Percentiles rank a stretch among this genome's conserved stretches.
Evolutionary conservation across 1,139 yeast genomes (phyloP).

Genomic region (Pichia sp.): DNA sequence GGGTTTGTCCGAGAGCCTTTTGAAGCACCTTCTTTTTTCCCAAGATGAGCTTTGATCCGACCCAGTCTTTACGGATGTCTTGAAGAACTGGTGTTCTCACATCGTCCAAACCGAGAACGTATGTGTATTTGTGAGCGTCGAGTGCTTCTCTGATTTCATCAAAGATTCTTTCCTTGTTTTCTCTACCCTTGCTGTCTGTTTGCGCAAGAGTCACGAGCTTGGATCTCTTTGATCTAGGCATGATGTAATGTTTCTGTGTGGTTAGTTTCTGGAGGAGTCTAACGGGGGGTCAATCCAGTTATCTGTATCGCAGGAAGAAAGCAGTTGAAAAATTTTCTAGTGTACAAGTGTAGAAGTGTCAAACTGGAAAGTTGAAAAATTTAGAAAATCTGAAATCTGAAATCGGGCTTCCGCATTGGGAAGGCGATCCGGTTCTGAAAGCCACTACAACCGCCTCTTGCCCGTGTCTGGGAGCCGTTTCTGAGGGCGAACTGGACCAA

Average conservation of each 20-base stretch:
- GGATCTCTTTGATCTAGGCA: conserved; percentile 96
- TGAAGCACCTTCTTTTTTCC: conserved; percentile 93
- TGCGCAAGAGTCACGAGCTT: conserved; percentile 92
- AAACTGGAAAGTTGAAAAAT: not conserved
- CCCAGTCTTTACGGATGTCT: conserved; percentile 89
- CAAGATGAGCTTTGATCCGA: conserved; percentile 76
- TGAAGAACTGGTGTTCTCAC: conserved; percentile 95
- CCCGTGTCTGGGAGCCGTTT: too few species aligned
- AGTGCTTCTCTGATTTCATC: conserved; percentile 82
- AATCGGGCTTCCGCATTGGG: too few species aligned
- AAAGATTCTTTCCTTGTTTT: conserved; percentile 83
- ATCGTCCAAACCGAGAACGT: conserved; percentile 84
- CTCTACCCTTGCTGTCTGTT: conserved; percentile 92
- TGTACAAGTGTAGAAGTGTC: not conserved
- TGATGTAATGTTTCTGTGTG: not conserved
- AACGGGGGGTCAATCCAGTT: too few species aligned
- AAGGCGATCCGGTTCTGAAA: too few species aligned
- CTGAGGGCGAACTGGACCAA: too few species aligned
- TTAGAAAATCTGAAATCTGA: too few species aligned
- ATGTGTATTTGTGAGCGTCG: conserved; percentile 69
- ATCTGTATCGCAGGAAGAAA: too few species aligned
- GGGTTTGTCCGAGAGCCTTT: conserved; percentile 81
- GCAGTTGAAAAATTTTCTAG: too few species aligned
- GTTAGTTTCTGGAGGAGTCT: not conserved
- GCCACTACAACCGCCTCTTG: too few species aligned